Evolutionary conservation across 495 filamentous ascomycete species (phyloP).

Genomic region (Neurospora intermedia): DNA sequence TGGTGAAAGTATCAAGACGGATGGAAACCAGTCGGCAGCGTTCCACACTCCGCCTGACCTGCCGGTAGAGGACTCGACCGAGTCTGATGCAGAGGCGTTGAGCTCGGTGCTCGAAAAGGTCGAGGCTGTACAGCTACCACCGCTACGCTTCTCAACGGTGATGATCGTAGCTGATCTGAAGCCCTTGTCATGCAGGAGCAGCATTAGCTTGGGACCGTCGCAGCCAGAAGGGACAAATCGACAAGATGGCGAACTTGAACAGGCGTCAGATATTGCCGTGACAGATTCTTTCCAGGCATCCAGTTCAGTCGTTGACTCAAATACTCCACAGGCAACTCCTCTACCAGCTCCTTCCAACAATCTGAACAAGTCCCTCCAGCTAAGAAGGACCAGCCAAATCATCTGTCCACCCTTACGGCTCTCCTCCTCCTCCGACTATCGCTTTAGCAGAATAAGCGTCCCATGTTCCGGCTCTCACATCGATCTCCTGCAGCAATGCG

Average conservation of each 20-base stretch:
- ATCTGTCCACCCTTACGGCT: neutral
- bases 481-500: conserved; percentile 21
- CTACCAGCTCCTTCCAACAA: neutral
- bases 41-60: neutral
- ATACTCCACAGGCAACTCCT: neutral
- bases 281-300: neutral
- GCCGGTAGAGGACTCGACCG: neutral
- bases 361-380: neutral
- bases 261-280: neutral
- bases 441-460: neutral
- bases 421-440: neutral
- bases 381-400: neutral
- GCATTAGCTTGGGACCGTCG: neutral
- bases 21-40: neutral
- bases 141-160: conserved; percentile 5
- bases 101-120: neutral
- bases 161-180: conserved; percentile 14
- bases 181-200: conserved; percentile 6
- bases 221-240: neutral
- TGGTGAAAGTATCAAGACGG: neutral
- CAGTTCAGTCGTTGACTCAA: neutral
- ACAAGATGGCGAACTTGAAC: neutral
- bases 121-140: neutral
- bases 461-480: conserved; percentile 10
- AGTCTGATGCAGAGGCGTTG: neutral